Base-by-base conservation (phyloP, 257 asterid genomes). In the Solanum chmielewskii region DNA sequence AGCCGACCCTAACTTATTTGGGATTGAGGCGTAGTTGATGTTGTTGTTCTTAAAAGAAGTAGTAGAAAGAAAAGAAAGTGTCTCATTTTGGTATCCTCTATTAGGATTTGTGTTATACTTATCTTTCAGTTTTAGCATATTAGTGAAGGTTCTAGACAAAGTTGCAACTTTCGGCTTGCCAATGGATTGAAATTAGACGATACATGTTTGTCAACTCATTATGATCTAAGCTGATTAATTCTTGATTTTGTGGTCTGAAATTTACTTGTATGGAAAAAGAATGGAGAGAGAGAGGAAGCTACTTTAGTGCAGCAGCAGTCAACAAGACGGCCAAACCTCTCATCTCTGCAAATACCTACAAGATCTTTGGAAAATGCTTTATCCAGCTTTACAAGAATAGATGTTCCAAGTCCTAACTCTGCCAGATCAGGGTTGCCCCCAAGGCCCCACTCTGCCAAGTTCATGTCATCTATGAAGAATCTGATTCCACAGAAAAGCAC, bases 401-500 rank as follows among this genome's bases (percentile, higher is more conserved):
- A 93, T 88, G 88, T 91, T 86, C 93, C 94, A 41, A 97, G 98
- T 88, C 98, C 99, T 14, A 84, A 80, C 85, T 94, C 98, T 39
- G 71, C 93, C 68, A 90, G 93, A 92, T 85, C 94, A 41, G 98
- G 99, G 83, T 90, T 97, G 89, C 98, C 98, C 37, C 99, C 99
- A 1, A 92, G 98, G 85, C 98, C 99, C 87, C 90, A 86, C 87
- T 97, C 99, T 0, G 98, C 98, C 56, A 95, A 90, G 90, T 81
- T 93, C 76, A 90, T 92, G 85, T 93, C 98, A 86, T 94, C 98
- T 8, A 94, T 96, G 89, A 95, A 91, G 88, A 94, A 87, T 91
- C 87, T 95, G 91, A 93, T 95, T 93, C 95, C 98, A 7, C 98
- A 95, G 91, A 95, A 93, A 90, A 95, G 98, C 92, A 87, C 88